Conservation (phyloP, 2,329 filamentous ascomycete genomes). For the Trichophaea hybrida region DNA sequence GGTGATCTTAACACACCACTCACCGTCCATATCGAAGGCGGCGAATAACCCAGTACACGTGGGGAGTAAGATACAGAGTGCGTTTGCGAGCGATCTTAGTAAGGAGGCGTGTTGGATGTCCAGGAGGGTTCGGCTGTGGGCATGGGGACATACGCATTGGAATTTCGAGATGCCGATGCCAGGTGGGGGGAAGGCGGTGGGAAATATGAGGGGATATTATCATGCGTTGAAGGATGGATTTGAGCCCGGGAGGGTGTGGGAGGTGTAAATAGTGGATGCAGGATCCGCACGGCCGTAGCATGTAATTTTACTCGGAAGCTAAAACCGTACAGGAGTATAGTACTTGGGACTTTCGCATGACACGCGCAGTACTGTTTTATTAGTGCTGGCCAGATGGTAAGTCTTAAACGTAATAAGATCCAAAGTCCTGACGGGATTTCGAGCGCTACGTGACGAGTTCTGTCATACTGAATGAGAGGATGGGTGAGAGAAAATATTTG, state of each 20-base stretch:
- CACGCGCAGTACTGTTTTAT: too few species aligned
- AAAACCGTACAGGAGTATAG: too few species aligned
- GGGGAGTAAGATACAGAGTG: conserved; percentile 36
- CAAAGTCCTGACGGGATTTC: too few species aligned
- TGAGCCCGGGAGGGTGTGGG: background rate
- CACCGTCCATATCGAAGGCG: conserved; percentile 37
- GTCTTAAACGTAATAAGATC: too few species aligned
- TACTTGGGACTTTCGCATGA: too few species aligned
- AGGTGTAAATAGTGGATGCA: background rate
- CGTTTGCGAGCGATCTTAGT: conserved; percentile 40
- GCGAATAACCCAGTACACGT: conserved; percentile 38
- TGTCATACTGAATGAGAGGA: too few species aligned
- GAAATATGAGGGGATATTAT: conserved; percentile 35
- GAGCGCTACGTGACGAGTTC: too few species aligned
- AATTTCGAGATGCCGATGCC: background rate
- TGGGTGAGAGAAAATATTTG: too few species aligned
- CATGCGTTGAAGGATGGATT: background rate
- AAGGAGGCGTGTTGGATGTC: conserved; percentile 24
- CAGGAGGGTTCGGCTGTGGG: conserved; percentile 30
- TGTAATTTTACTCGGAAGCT: too few species aligned
- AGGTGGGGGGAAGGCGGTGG: conserved; percentile 28
- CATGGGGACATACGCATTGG: conserved; percentile 38
- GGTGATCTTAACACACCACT: conserved; percentile 44
- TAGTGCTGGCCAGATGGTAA: too few species aligned
- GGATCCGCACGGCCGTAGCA: too few species aligned